Evolutionary conservation across 495 filamentous ascomycete species (phyloP), one percentile per base, ranked within the genome.

Genomic region (Pyronema domesticum): DNA sequence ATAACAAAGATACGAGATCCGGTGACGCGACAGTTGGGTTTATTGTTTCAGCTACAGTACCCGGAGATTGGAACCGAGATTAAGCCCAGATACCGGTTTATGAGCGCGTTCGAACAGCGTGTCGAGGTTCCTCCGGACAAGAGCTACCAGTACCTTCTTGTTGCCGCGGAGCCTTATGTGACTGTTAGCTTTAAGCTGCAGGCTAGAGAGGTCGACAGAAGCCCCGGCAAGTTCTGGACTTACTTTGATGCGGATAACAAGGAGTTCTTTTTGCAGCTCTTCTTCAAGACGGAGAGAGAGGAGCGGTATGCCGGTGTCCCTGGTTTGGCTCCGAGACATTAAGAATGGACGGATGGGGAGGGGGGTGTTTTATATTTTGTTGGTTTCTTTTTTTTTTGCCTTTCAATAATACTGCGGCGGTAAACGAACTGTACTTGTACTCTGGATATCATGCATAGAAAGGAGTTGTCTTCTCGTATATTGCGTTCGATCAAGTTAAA

Each of bases 251-350:
- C 82, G 57, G 91, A 99, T 69, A 77, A 80, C 53, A 96, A 96
- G 76, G 89, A 96, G 72, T 96, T 94, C 65, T 96, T 87, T 85
- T 74, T 95, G n/a, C 91, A 96, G 74, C 76, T 99, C 51, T 85
- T 95, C 76, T 99, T 96, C 72, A 89, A 95, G 78, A 96, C 93
- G 39, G 91, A 99, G 74, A 77, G 91, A 51, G 91, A 96, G 73
- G 91, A 96, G 76, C 72, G 91, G 58, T 96, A 93, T 66, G 85
- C 80, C 63, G 87, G 86, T 64, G 93, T 95, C 50, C 91, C 91
- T 9, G 91, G 91, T 19, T 70, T 96, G 68, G 88, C 83, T 11
- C 79, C 83, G 17, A 65, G 62, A 42, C 10, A 53, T 42, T 53
- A 42, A 30, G 19, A 30, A 13, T 13, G 39, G 11, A 7, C 23